These are phyloP conservation scores for Candida hispaniensis DNA, from an alignment of 805 yeast genomes.

Conservation along the genomic window DNA sequence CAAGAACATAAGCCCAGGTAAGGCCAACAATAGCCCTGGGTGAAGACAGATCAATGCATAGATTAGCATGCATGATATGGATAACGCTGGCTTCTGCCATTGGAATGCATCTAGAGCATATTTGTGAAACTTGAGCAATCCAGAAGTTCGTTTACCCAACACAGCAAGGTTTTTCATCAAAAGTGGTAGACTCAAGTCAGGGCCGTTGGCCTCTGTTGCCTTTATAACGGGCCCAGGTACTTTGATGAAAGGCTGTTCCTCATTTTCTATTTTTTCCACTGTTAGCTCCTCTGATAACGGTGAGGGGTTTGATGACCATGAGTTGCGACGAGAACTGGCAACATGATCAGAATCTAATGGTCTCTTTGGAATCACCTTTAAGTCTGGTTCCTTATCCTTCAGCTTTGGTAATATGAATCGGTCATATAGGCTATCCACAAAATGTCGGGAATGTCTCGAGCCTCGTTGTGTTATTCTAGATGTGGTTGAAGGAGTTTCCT, in stretches of 20 bases:
- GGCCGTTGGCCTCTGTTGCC: slow-evolving; percentile 7
- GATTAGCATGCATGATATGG: slow-evolving; percentile 15
- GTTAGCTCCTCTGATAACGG: slow-evolving; percentile 9
- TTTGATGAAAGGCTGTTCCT: slow-evolving; percentile 7
- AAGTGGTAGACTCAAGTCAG: slow-evolving; percentile 12
- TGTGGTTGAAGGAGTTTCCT: neutral
- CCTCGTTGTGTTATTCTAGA: slow-evolving; percentile 6
- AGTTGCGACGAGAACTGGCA: slow-evolving; percentile 11
- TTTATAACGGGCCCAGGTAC: slow-evolving; percentile 11
- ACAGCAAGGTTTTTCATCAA: slow-evolving; percentile 10
- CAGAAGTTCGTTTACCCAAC: slow-evolving; percentile 11
- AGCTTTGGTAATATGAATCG: slow-evolving; percentile 12
- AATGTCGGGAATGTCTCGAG: slow-evolving; percentile 9
- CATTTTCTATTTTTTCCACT: neutral
- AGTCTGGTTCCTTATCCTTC: slow-evolving; percentile 10
- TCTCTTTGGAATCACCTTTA: slow-evolving; percentile 4
- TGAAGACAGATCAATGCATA: slow-evolving; percentile 12
- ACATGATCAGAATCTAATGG: slow-evolving; percentile 13
- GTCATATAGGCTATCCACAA: slow-evolving; percentile 13
- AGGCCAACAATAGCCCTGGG: slow-evolving; percentile 6
- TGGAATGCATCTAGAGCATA: slow-evolving; percentile 11
- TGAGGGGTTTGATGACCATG: slow-evolving; percentile 8
- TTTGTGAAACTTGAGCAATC: slow-evolving; percentile 11
- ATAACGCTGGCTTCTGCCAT: slow-evolving; percentile 14
- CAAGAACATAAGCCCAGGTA: slow-evolving; percentile 10